A percentile compares a stretch with the other conserved stretches of the same genome.
These are phyloP conservation scores for Erythrobasidium hasegawianum DNA, from an alignment of 1,284 basidiomycete species.

Conservation along the genomic window DNA sequence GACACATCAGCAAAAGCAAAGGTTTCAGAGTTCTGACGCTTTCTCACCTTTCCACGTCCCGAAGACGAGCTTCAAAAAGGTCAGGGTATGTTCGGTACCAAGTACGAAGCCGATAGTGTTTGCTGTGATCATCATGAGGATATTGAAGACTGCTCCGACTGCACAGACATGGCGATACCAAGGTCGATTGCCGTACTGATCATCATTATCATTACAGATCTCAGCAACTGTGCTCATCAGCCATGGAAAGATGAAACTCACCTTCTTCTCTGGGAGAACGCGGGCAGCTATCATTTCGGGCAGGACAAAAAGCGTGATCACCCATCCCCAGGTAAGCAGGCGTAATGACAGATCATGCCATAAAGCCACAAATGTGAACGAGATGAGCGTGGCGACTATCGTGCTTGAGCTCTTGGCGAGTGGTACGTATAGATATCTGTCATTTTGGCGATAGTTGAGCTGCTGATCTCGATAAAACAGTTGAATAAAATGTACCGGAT, in stretches of 20 bases:
- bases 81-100: conserved; percentile 74
- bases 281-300: conserved; percentile 70
- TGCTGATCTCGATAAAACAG: no score
- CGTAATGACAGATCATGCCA: conserved; percentile 94
- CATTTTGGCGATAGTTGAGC: no score
- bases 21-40: no score
- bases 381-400: conserved; percentile 66
- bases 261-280: conserved; percentile 37
- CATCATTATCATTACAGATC: no score
- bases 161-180: conserved; percentile 91
- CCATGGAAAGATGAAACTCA: no score
- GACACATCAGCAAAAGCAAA: no score
- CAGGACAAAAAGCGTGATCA: conserved; percentile 82
- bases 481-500: conserved; percentile 59
- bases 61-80: conserved; percentile 65
- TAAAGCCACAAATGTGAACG: conserved; percentile 97
- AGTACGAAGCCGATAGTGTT: conserved; percentile 96
- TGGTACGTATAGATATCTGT: conserved; percentile 92
- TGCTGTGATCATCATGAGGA: conserved; percentile 85
- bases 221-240: no score
- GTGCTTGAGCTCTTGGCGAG: conserved; percentile 70
- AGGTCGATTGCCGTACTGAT: conserved; percentile 61
- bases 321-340: conserved; percentile 94
- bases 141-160: conserved; percentile 76
- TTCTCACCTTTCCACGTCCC: conserved; percentile 68